Evolutionary conservation across 2,329 filamentous ascomycete species (phyloP).

Genomic region (Hymenoscyphus fraxineus): DNA sequence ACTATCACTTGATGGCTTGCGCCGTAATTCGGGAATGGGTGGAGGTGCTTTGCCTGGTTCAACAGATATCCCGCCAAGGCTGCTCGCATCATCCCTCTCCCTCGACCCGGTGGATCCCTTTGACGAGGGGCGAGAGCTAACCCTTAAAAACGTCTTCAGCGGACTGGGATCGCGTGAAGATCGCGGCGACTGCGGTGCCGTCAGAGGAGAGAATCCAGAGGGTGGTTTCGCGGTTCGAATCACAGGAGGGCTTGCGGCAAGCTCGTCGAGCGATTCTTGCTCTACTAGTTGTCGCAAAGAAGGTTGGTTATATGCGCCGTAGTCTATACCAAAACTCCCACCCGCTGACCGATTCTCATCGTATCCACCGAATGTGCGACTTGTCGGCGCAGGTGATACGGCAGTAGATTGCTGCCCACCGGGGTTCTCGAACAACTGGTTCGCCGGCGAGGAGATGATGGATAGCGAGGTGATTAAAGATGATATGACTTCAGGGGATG

Average conservation of each 20-base stretch:
- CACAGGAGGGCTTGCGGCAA: constrained; percentile 64
- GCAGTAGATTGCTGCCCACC: constrained; percentile 30
- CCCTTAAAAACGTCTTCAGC: constrained; percentile 57
- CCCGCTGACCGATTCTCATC: constrained; percentile 27
- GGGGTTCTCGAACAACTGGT: constrained; percentile 63
- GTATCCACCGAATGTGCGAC: constrained; percentile 22
- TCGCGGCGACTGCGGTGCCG: constrained; percentile 56
- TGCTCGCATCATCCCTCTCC: constrained; percentile 53
- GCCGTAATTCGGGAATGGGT: constrained; percentile 47
- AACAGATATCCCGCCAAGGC: constrained; percentile 62
- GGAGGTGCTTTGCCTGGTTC: constrained; percentile 49
- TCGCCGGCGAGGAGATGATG: constrained; percentile 64
- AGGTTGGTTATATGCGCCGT: constrained; percentile 59
- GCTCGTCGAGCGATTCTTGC: constrained; percentile 52
- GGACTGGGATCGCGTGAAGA: constrained; percentile 45
- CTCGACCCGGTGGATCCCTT: constrained; percentile 52
- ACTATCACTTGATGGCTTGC: constrained; percentile 55
- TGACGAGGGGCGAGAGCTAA: constrained; percentile 54
- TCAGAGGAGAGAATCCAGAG: constrained; percentile 68
- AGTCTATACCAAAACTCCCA: constrained; percentile 65
- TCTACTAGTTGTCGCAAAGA: constrained; percentile 48
- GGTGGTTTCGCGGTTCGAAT: constrained; percentile 79
- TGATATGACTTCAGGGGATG: constrained; percentile 65
- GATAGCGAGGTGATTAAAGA: constrained; percentile 66
- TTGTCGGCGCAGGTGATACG: constrained; percentile 39